These are phyloP conservation scores for Mortierella sp. DNA, from an alignment of 371 early-diverging fungal genomes.

Conservation along the genomic window DNA sequence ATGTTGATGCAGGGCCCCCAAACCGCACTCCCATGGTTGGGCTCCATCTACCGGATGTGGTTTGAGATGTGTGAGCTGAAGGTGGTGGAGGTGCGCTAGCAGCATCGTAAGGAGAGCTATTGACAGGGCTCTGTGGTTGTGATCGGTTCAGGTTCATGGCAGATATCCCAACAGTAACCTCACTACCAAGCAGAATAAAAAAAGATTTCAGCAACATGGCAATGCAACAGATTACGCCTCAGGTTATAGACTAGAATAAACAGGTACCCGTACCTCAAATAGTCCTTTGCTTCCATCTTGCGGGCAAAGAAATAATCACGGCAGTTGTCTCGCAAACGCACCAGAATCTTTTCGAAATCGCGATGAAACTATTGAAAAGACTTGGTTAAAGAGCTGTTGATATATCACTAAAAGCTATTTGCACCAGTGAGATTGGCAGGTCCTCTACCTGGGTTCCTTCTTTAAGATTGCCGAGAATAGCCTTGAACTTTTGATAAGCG, in stretches of 20 bases:
- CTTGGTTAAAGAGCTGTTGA: not conserved
- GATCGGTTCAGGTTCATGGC: constrained; percentile 27
- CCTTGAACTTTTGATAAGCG: constrained; percentile 75
- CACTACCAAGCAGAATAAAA: constrained; percentile 10
- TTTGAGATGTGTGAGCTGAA: not conserved
- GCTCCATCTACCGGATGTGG: constrained; percentile 27
- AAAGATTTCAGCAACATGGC: not conserved
- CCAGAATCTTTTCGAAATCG: constrained; percentile 72
- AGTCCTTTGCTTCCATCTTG: constrained; percentile 75
- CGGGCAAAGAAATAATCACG: constrained; percentile 78
- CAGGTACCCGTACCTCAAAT: constrained; percentile 48
- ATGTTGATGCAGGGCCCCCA: constrained; percentile 18
- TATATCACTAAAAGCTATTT: not conserved
- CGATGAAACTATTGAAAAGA: constrained; percentile 71
- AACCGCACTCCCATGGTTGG: constrained; percentile 39
- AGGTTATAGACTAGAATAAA: not conserved
- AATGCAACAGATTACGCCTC: not conserved
- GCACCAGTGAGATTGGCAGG: too few relatives aligned
- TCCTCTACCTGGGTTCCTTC: constrained; percentile 75
- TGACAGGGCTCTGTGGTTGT: constrained; percentile 26
- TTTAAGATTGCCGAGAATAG: constrained; percentile 72
- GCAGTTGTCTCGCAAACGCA: constrained; percentile 71
- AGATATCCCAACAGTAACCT: constrained; percentile 44
- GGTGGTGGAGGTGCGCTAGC: constrained; percentile 38
- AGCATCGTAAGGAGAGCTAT: constrained; percentile 23